Percentiles rank a stretch among this genome's conserved stretches.
Conservation (phyloP, 495 filamentous ascomycete species). For the Aspergillus saccharolyticus region DNA sequence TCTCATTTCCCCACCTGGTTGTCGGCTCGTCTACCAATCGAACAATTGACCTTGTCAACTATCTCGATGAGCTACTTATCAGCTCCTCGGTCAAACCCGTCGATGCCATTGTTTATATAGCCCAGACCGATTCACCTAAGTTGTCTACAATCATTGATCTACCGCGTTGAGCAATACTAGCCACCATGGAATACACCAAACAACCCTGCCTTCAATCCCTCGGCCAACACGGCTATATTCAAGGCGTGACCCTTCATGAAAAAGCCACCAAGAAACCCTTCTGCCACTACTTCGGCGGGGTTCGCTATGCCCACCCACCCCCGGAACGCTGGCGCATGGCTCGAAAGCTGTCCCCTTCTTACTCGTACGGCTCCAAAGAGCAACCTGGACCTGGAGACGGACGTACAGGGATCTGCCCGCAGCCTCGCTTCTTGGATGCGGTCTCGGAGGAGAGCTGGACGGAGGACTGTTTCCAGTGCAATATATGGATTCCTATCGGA, state of each 20-base stretch:
- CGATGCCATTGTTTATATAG: not conserved
- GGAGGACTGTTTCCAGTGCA: slow-evolving; percentile 45
- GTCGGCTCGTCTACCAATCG: not conserved
- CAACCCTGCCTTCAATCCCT: slow-evolving; percentile 28
- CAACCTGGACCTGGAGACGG: slow-evolving; percentile 26
- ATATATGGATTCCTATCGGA: slow-evolving; percentile 38
- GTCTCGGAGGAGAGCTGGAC: slow-evolving; percentile 21
- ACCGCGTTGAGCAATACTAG: not conserved
- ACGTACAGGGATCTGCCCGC: slow-evolving; percentile 33
- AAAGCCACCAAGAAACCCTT: slow-evolving; percentile 17
- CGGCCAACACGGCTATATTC: slow-evolving; percentile 31
- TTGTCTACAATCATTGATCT: too few relatives aligned
- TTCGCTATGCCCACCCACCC: slow-evolving; percentile 40
- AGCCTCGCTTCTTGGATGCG: slow-evolving; percentile 27
- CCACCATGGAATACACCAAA: slow-evolving; percentile 27
- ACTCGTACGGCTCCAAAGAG: slow-evolving; percentile 33
- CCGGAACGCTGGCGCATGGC: slow-evolving; percentile 36
- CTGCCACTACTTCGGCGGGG: slow-evolving; percentile 41
- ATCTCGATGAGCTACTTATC: not conserved
- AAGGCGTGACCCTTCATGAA: slow-evolving; percentile 31
- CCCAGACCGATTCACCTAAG: not conserved
- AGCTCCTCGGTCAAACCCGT: not conserved
- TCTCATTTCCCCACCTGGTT: not conserved
- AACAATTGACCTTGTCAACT: not conserved
- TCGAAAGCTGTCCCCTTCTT: slow-evolving; percentile 24